Evolutionary conservation across 1,139 yeast species (phyloP), one percentile per base, ranked within the genome.

Genomic region (Suhomyces coccinellae): DNA sequence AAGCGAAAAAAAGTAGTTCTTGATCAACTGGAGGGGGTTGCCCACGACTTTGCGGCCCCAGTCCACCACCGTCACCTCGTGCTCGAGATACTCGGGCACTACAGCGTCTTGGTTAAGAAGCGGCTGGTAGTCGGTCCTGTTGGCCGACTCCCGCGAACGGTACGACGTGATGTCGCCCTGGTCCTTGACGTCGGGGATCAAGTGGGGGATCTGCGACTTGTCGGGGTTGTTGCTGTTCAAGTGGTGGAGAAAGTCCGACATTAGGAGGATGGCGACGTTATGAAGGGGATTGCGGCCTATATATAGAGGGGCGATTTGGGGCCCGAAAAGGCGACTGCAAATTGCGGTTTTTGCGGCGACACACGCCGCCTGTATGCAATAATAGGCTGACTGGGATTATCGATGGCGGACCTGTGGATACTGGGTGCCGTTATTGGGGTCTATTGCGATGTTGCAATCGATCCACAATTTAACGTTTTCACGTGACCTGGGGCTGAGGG

Each of bases 1-100:
- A 36, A 90, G 62, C 1, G 93, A 83, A 15, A 69, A 50, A 3
- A 83, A 47, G 57, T 90, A 90, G 33, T 68, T 47, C 14, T 57
- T 57, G 33, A 69, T 49, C 42, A 67, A 70, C 2, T 56, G 51
- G 3, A 63, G 50, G 0, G 91, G 88, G 48, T 73, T 51, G 16
- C 58, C 52, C 36, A 74, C 58, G 1, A 73, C 51, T 6, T 65
- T 53, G 46, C 61, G 59, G 1, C 66, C 63, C 72, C 80, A 83
- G 40, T 75, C 81, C n/a, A 65, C 43, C 10, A 75, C 76, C 2
- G 71, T 69, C 2, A 79, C 77, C 5, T 69, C 66, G 9, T 59
- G 58, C 56, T 77, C 80, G 39, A 62, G 50, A 51, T 66, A 79
- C 51, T 66, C 75, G 2, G 76, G 75, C 15, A 75, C 70, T 13